Percentiles rank a stretch among this genome's conserved stretches.
Conservation (phyloP, 768 basidiomycete genomes). For the Lyophyllum atratum region DNA sequence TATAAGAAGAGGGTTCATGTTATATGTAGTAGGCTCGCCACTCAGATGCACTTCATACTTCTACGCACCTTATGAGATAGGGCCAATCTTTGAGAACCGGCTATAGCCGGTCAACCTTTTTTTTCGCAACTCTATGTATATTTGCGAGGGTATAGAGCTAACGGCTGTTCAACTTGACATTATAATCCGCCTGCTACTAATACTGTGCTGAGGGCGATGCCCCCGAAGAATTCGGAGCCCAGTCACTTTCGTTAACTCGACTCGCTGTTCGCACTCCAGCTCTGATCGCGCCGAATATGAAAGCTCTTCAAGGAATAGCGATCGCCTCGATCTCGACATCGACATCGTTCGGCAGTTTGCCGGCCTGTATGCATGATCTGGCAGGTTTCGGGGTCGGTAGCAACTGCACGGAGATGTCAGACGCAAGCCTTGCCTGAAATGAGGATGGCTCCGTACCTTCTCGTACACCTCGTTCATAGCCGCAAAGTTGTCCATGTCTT, state of each 20-base stretch:
- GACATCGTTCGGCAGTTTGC: slow-evolving; percentile 66
- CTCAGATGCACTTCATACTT: neutral
- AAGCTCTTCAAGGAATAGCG: slow-evolving; percentile 37
- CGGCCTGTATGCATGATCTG: slow-evolving; percentile 75
- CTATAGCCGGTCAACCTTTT: neutral
- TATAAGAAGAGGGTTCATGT: neutral
- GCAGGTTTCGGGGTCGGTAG: slow-evolving; percentile 64
- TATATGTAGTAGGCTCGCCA: neutral
- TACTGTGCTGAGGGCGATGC: too few relatives aligned
- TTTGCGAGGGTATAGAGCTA: neutral
- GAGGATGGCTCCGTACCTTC: slow-evolving; percentile 36
- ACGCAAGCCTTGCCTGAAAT: neutral
- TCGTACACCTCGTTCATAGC: slow-evolving; percentile 61
- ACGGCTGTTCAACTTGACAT: neutral
- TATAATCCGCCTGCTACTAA: neutral
- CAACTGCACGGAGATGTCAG: slow-evolving; percentile 26
- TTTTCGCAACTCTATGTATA: neutral
- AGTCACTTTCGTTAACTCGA: neutral
- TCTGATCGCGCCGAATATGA: neutral
- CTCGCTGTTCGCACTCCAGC: neutral
- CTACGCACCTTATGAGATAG: too few relatives aligned
- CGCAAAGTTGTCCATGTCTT: slow-evolving; percentile 57
- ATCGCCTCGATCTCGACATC: slow-evolving; percentile 76
- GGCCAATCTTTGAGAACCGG: too few relatives aligned
- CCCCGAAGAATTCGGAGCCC: too few relatives aligned